phyloP scores from a whole-genome alignment of 2,329 filamentous ascomycete species.

The Waltergamsia citrina region DNA sequence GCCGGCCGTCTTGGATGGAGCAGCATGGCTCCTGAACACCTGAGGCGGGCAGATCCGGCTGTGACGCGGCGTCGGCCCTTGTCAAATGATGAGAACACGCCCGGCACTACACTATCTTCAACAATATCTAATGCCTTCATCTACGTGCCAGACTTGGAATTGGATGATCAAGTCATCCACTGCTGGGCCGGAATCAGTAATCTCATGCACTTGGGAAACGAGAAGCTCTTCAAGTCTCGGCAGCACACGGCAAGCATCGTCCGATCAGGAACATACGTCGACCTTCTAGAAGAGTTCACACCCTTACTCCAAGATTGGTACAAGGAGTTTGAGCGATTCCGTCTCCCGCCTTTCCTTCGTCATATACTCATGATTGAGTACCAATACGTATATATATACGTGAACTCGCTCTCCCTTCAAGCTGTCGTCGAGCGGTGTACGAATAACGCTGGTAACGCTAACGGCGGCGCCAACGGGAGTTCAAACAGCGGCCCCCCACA shows the following conservation, averaged over 20 bases:
- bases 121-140: slow-evolving; percentile 46
- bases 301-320: slow-evolving; percentile 73
- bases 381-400: slow-evolving; percentile 87
- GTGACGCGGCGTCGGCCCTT: slow-evolving; percentile 37
- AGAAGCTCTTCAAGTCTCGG: slow-evolving; percentile 77
- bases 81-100: slow-evolving; percentile 49
- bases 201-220: slow-evolving; percentile 84
- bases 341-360: slow-evolving; percentile 53
- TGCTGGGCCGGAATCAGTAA: slow-evolving; percentile 93
- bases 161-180: slow-evolving; percentile 64
- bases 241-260: slow-evolving; percentile 86
- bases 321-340: slow-evolving; percentile 70
- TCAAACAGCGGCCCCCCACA: slow-evolving; percentile 2
- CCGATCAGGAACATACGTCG: slow-evolving; percentile 74
- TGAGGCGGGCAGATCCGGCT: slow-evolving; percentile 49
- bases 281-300: slow-evolving; percentile 71
- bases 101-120: slow-evolving; percentile 48
- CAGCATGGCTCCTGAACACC: slow-evolving; percentile 74
- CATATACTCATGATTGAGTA: slow-evolving; percentile 90
- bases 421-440: slow-evolving; percentile 91
- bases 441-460: slow-evolving; percentile 49
- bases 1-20: slow-evolving; percentile 87
- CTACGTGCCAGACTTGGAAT: slow-evolving; percentile 56
- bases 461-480: slow-evolving; percentile 23
- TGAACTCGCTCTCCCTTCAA: slow-evolving; percentile 89